Percentiles rank a stretch among this genome's conserved stretches.
Evolutionary conservation across 441 rosid species (phyloP).

Genomic region (Populus hybrid): DNA sequence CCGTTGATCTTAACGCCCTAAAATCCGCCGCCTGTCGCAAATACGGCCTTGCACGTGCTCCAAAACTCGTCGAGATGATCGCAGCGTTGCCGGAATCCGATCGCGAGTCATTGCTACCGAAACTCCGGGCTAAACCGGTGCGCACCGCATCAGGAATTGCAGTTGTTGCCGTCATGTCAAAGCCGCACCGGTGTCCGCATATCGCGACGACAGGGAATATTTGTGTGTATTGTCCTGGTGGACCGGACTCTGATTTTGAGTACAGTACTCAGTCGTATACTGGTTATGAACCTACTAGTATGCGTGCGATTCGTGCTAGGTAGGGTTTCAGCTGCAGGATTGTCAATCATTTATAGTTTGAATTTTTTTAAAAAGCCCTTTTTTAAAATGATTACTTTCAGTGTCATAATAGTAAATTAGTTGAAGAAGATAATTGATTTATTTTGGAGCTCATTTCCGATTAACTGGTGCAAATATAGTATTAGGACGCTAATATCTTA

Average conservation of each 20-base stretch:
- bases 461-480: neutral
- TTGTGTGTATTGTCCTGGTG: constrained; percentile 98
- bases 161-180: too few species aligned
- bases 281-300: constrained; percentile 97
- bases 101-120: too few species aligned
- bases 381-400: too few species aligned
- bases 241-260: constrained; percentile 98
- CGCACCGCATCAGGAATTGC: too few species aligned
- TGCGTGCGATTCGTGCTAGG: constrained; percentile 99
- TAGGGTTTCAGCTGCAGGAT: neutral
- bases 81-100: too few species aligned
- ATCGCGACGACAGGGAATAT: too few species aligned
- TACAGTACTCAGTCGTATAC: constrained; percentile 98
- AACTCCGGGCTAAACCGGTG: too few species aligned
- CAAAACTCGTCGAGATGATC: too few species aligned
- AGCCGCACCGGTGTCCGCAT: too few species aligned
- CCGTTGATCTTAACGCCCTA: too few species aligned
- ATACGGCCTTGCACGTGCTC: too few species aligned
- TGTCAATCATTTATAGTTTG: neutral
- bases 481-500: neutral
- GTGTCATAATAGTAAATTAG: neutral
- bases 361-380: neutral
- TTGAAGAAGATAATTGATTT: neutral
- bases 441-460: neutral
- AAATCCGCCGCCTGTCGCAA: too few species aligned